Evolutionary conservation across 148 eudicot genomes (phyloP).

Genomic region (Chenopodium quinoa): DNA sequence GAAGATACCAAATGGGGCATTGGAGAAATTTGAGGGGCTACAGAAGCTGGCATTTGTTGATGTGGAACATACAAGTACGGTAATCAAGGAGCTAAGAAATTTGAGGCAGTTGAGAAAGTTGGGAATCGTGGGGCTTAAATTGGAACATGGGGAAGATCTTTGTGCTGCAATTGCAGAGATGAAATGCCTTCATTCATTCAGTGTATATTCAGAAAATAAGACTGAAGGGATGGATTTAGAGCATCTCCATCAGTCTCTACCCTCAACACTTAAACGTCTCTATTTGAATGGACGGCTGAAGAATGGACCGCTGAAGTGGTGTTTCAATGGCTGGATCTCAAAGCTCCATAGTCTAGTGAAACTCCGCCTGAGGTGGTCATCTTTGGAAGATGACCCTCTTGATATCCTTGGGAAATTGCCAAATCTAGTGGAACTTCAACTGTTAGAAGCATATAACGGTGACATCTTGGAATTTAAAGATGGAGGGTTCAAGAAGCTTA

Average conservation of each 20-base stretch:
- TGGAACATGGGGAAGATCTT: conserved; percentile 6
- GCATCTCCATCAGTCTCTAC: not conserved
- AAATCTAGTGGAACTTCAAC: too few species aligned
- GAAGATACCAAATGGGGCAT: conserved; percentile 2
- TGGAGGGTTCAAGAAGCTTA: too few species aligned
- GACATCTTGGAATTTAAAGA: too few species aligned
- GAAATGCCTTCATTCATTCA: conserved; percentile 16
- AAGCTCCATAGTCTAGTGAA: not conserved
- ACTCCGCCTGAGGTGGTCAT: conserved; percentile 26
- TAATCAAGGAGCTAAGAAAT: not conserved
- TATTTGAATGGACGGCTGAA: not conserved
- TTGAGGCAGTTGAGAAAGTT: conserved; percentile 7
- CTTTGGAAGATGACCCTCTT: not conserved
- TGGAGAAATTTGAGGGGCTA: not conserved
- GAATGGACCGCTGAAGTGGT: not conserved
- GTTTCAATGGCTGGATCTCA: conserved; percentile 2
- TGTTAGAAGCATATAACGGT: too few species aligned
- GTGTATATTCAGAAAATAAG: not conserved
- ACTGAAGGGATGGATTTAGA: not conserved
- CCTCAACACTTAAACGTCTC: conserved; percentile 13
- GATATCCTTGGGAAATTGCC: too few species aligned
- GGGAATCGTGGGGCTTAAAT: conserved; percentile 15
- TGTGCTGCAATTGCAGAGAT: conserved; percentile 13
- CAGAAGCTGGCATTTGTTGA: conserved; percentile 23
- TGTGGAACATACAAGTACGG: not conserved